Base-by-base conservation (phyloP, 2,329 filamentous ascomycete genomes). In the Colletotrichum limetticola region DNA sequence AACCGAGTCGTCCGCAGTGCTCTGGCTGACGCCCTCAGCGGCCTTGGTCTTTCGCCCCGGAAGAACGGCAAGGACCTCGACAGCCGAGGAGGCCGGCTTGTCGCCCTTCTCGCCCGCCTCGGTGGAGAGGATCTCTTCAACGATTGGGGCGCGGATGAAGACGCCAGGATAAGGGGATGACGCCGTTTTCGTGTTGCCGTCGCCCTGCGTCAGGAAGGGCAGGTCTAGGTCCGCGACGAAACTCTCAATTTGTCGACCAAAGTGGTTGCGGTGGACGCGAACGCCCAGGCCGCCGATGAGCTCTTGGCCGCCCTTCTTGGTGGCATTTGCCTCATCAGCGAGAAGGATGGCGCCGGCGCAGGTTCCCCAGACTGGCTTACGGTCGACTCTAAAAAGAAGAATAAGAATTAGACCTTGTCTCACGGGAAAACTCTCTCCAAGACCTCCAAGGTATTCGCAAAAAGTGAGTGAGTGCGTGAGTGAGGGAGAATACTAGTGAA, bases 311-410 rank as follows among this genome's bases (percentile, higher is more conserved):
- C 95, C 95, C 78, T 93, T 92, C 81, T 98, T 98, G 49, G 94
- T 95, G 74, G 92, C 90, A 81, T 96, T 97, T 62, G 95, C 96
- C 71, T 93, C 91, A 79, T 98, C 94, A 2, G 95, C 93, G 62
- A 99, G 91, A 61, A 98, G 86, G 77, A 99, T 98, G 70, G 98
- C 89, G 11, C 97, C 97, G 14, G 97, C 97, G 82, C 97, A 99
- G 24, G 97, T 98, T 69, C 97, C 97, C 96, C 96, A 99, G 28
- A 93, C 94, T 12, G 95, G 95, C 77, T 93, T 95, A 76, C 93
- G 91, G 65, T 91, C 85, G 53, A 94, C 86, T 79, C 94, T 96
- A 75, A 53, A 37, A 24, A n/a, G 53, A 6, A 46, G 35, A 14
- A 28, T 19, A n/a, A 35, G 32, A 35, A 46, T 57, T 59, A 42